Evolutionary conservation across 2,329 filamentous ascomycete species (phyloP).

Genomic region (Penicillium palitans): DNA sequence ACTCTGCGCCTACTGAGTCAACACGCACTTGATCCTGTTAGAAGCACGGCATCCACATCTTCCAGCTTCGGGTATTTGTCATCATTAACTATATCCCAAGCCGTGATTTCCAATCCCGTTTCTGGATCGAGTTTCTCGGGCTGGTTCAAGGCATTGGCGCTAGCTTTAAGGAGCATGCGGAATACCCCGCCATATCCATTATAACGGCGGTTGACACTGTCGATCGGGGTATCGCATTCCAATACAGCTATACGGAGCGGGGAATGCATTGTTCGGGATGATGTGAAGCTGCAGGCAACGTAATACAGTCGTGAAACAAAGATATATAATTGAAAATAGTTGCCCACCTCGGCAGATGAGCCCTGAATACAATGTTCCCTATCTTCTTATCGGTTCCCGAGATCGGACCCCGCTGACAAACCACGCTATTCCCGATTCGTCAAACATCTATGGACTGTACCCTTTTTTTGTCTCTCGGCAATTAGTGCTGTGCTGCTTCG

Average conservation of each 20-base stretch:
- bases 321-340: neutral
- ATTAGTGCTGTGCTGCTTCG: neutral
- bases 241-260: conserved; percentile 80
- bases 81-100: conserved; percentile 69
- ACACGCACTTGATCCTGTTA: conserved; percentile 68
- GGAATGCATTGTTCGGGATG: conserved; percentile 30
- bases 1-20: neutral
- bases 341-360: neutral
- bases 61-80: conserved; percentile 70
- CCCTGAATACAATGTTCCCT: neutral
- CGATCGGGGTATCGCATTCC: conserved; percentile 78
- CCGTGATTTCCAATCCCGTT: conserved; percentile 58
- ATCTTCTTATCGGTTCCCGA: neutral
- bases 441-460: neutral
- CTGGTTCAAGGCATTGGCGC: conserved; percentile 50
- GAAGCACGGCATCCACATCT: conserved; percentile 75
- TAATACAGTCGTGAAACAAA: neutral
- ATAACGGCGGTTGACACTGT: conserved; percentile 63
- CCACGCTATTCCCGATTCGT: neutral
- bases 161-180: conserved; percentile 57
- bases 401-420: neutral
- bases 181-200: conserved; percentile 73
- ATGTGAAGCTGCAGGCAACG: neutral
- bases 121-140: conserved; percentile 36
- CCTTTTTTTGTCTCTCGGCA: neutral